Conservation (phyloP, 345 rosid species). For the Eucalyptus pauciflora region DNA sequence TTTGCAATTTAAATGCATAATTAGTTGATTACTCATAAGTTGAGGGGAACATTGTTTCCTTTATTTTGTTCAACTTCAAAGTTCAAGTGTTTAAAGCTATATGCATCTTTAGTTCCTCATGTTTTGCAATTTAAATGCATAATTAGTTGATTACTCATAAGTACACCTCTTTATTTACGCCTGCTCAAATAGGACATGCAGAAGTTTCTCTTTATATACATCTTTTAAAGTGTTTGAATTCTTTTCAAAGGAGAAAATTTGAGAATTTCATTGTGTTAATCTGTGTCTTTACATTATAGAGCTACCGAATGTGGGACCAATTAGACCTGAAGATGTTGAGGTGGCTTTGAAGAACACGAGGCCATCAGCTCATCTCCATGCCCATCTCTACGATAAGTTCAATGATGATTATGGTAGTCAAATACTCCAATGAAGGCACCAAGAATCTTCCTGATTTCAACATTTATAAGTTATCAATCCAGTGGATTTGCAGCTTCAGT, state of each 20-base stretch:
- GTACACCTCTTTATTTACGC: not conserved
- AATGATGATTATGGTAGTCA: slow-evolving; percentile 92
- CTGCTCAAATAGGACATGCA: not conserved
- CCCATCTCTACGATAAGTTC: slow-evolving; percentile 80
- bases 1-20: not conserved
- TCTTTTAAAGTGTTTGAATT: not conserved
- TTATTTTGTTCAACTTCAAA: not conserved
- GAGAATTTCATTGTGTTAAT: not conserved
- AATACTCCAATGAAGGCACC: slow-evolving; percentile 37
- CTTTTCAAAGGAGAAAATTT: not conserved
- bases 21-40: not conserved
- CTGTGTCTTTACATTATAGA: slow-evolving; percentile 27
- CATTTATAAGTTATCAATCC: not conserved
- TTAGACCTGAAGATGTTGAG: slow-evolving; percentile 56
- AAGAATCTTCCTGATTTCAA: not conserved
- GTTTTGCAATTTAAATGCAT: not conserved
- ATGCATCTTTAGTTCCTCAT: not conserved
- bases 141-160: not conserved
- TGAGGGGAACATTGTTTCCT: not conserved
- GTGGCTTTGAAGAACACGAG: slow-evolving; percentile 75
- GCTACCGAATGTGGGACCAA: slow-evolving; percentile 72
- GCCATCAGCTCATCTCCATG: slow-evolving; percentile 90
- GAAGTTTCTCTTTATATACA: not conserved
- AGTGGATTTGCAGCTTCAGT: not conserved
- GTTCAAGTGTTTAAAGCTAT: not conserved